Evolutionary conservation across 768 basidiomycete species (phyloP).

Genomic region (Tubosaeta sp.): DNA sequence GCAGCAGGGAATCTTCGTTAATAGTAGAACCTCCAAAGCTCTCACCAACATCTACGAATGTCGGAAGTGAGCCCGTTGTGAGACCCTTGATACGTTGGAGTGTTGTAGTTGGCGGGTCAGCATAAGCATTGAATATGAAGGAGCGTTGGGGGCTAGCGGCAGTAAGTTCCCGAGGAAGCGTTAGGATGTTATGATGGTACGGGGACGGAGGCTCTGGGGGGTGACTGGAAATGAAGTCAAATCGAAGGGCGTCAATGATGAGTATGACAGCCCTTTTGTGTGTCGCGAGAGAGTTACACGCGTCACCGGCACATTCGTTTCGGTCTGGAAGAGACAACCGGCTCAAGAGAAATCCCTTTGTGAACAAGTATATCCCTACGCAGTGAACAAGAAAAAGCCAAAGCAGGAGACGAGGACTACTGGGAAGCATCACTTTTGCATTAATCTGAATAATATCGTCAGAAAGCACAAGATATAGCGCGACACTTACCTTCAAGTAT

Average conservation of each 20-base stretch:
- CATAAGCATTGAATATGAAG: constrained; percentile 82
- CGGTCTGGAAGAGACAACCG: constrained; percentile 39
- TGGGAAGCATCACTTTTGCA: constrained; percentile 18
- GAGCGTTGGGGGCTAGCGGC: constrained; percentile 61
- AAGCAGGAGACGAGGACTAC: constrained; percentile 34
- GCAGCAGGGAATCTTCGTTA: constrained; percentile 82
- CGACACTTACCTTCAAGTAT: too few relatives aligned
- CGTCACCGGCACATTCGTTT: constrained; percentile 54
- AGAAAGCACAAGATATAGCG: neutral
- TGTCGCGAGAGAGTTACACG: constrained; percentile 40
- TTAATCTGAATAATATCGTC: neutral
- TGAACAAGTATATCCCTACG: constrained; percentile 84
- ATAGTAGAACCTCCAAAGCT: constrained; percentile 89
- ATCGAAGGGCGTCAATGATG: constrained; percentile 89
- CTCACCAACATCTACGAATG: constrained; percentile 90
- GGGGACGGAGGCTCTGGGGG: constrained; percentile 54
- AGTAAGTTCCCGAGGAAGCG: constrained; percentile 72
- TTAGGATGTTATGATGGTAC: constrained; percentile 79
- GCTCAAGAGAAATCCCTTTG: constrained; percentile 86
- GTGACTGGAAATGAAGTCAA: constrained; percentile 83
- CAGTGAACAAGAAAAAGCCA: constrained; percentile 68
- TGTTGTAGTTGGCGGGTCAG: constrained; percentile 94
- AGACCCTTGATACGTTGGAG: constrained; percentile 93
- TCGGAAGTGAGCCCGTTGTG: constrained; percentile 92
- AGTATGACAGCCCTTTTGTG: constrained; percentile 80